These are phyloP conservation scores for Collybiopsis luxurians DNA, from an alignment of 768 basidiomycete genomes.

Conservation along the genomic window DNA sequence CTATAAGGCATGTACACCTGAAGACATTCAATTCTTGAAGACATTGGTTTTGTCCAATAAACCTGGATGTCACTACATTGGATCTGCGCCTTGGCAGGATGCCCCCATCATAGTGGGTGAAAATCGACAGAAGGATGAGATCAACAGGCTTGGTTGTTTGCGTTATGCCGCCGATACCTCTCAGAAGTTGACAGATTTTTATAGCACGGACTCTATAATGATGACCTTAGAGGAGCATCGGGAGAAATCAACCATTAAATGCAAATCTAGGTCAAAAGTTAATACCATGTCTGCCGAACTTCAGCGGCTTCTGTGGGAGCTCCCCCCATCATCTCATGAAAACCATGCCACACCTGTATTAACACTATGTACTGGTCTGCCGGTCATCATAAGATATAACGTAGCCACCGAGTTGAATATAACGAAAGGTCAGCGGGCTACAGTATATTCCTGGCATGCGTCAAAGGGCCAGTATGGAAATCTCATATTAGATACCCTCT, in stretches of 20 bases:
- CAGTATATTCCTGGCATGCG: conserved; percentile 24
- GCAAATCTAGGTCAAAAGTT: not conserved
- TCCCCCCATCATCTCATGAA: conserved; percentile 20
- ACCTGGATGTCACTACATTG: conserved; percentile 48
- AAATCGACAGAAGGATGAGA: conserved; percentile 27
- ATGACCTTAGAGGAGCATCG: conserved; percentile 15
- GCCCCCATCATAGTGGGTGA: conserved; percentile 30
- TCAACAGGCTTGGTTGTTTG: conserved; percentile 25
- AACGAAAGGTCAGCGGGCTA: conserved; percentile 28
- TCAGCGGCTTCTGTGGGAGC: conserved; percentile 19
- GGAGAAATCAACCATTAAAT: not conserved
- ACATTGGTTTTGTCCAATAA: conserved; percentile 14
- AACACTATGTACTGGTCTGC: conserved; percentile 27
- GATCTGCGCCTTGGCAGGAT: conserved; percentile 19
- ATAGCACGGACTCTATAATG: conserved; percentile 14
- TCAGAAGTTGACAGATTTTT: conserved; percentile 23
- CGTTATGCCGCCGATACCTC: conserved; percentile 28
- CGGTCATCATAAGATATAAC: conserved; percentile 30
- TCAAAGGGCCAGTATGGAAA: conserved; percentile 7
- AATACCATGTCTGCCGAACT: conserved; percentile 6
- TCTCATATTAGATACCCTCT: conserved; percentile 22
- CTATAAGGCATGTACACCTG: conserved; percentile 34
- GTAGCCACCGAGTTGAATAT: conserved; percentile 30
- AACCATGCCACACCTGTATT: conserved; percentile 25
- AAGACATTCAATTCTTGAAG: conserved; percentile 33